These are phyloP conservation scores for Botrytis sinoallii DNA, from an alignment of 2,329 filamentous ascomycete genomes.

Conservation along the genomic window DNA sequence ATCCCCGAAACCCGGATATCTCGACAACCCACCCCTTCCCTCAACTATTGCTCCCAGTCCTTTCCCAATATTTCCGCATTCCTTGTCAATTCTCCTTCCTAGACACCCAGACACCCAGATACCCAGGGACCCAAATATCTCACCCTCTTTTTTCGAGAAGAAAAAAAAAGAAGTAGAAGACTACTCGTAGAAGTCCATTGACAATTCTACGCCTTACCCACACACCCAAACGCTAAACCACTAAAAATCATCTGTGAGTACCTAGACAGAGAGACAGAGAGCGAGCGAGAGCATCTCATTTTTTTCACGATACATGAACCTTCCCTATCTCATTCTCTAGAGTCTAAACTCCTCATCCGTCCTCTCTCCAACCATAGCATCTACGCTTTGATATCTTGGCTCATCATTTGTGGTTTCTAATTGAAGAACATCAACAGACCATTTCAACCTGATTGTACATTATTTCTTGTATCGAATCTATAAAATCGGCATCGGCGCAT, in stretches of 20 bases:
- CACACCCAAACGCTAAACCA: background rate
- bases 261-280: background rate
- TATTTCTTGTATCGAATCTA: background rate
- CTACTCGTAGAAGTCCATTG: background rate
- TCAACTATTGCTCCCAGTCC: background rate
- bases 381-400: conserved; percentile 11
- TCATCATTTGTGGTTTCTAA: background rate
- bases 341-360: background rate
- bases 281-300: background rate
- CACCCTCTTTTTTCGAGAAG: background rate
- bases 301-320: background rate
- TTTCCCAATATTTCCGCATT: conserved; percentile 8
- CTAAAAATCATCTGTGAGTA: background rate
- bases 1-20: background rate
- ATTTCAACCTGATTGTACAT: background rate
- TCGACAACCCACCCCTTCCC: background rate
- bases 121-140: background rate
- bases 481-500: conserved; percentile 1
- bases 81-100: conserved; percentile 1
- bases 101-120: background rate
- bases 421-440: conserved; percentile 8
- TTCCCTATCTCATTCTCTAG: background rate
- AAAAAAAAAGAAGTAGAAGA: background rate
- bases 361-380: background rate
- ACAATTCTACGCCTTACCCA: background rate